Base-by-base conservation (phyloP, 2,329 filamentous ascomycete genomes). In the Cytospora paraplurivora region DNA sequence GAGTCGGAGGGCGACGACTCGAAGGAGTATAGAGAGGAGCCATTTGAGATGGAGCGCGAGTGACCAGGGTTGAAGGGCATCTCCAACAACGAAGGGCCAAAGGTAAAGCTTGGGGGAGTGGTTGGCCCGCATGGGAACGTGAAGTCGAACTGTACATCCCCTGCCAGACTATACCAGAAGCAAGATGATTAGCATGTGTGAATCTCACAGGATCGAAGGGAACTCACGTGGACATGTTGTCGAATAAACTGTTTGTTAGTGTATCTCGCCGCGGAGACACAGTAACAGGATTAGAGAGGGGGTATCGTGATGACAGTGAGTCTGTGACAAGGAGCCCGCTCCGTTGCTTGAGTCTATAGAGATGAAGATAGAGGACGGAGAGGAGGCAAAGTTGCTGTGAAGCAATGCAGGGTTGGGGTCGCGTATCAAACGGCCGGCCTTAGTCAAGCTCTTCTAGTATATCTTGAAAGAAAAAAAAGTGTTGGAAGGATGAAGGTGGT, bases 1-100 rank as follows among this genome's bases (percentile, higher is more conserved):
- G 90, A 90, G 74, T 90, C 89, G 61, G 82, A 78, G 67, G 80
- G 78, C 66, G 84, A 85, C 52, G 89, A 91, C 74, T 89, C 83
- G 71, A 85, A 82, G 59, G 88, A 90, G 79, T 88, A 89, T 71
- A 86, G 78, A 12, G 59, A 61, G 27, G 59, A 61, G 17, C 59
- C 59, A 35, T 59, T 64, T 68, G 88, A 91, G 64, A 83, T 81
- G 71, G 85, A 85, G 72, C 87, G 86, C 74, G 79, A 81, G 74
- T 91, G 87, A 68, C 78, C 79, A 19, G 59, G 54, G 51, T 49
- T 74, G 74, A 77, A 85, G 32, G 84, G 78, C 66, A 85, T 79
- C 68, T 85, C 82, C 67, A 86, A 77, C 63, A 87, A 76, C 62
- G 83, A 80, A 52, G 82, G 76, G 69, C 87, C 83, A 76, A 86